These are phyloP conservation scores for Leccinellum rugosiceps DNA, from an alignment of 768 basidiomycete species.

Conservation along the genomic window DNA sequence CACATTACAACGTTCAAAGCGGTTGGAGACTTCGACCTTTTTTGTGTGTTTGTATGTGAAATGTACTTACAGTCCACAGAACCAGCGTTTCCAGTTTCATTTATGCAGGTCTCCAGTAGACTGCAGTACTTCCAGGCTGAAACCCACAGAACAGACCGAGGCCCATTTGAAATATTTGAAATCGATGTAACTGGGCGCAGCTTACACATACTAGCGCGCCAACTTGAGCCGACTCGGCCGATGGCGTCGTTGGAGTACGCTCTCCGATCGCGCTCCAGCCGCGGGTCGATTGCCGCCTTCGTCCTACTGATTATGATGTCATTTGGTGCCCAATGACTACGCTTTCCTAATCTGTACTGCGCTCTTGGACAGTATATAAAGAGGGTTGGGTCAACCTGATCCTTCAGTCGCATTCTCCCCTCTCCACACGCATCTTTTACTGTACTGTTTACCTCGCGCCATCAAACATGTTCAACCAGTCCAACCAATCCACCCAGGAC, in stretches of 20 bases:
- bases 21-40: too few species aligned
- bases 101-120: too few species aligned
- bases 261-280: not conserved
- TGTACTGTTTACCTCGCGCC: not conserved
- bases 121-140: too few species aligned
- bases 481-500: slow-evolving; percentile 21
- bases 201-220: too few species aligned
- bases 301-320: slow-evolving; percentile 29
- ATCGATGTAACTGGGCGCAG: too few species aligned
- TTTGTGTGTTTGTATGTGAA: too few species aligned
- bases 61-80: too few species aligned
- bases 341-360: slow-evolving; percentile 30
- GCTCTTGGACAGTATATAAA: slow-evolving; percentile 27
- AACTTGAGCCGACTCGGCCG: too few species aligned
- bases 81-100: too few species aligned
- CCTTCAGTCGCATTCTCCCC: slow-evolving; percentile 5
- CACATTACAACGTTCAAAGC: too few species aligned
- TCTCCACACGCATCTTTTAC: not conserved
- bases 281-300: slow-evolving; percentile 10
- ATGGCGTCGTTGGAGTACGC: not conserved
- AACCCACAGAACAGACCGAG: too few species aligned
- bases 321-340: slow-evolving; percentile 14
- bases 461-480: not conserved
- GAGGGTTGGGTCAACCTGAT: not conserved
- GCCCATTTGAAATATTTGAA: too few species aligned